phyloP scores from a whole-genome alignment of 2,329 filamentous ascomycete genomes.

The Conoideocrella luteorostrata region DNA sequence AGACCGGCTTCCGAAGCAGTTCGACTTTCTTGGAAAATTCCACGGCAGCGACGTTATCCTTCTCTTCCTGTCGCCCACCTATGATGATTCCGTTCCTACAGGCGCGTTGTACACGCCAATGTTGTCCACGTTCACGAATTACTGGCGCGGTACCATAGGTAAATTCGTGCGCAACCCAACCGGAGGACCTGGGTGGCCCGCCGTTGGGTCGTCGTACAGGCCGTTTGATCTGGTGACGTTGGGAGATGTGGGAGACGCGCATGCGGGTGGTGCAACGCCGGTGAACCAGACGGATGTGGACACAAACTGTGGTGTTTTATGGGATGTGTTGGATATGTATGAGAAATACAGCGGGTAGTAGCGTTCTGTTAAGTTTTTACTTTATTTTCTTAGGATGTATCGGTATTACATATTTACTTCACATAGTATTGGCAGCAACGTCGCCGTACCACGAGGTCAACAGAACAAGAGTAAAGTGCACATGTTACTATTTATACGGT shows the following conservation, averaged over 20 bases:
- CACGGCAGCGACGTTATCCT: constrained; percentile 19
- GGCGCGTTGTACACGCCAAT: constrained; percentile 12
- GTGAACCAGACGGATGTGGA: constrained; percentile 15
- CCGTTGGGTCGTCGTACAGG: constrained; percentile 15
- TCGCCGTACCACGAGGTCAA: too few species aligned
- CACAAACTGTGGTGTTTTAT: constrained; percentile 15
- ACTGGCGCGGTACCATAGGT: constrained; percentile 17
- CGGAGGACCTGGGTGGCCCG: constrained; percentile 19
- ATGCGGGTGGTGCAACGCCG: constrained; percentile 9
- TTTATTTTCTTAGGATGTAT: too few species aligned
- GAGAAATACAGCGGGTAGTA: too few species aligned
- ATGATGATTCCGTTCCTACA: constrained; percentile 4
- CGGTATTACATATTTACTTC: too few species aligned
- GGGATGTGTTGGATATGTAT: constrained; percentile 1
- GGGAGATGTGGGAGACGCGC: constrained; percentile 12
- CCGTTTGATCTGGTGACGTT: constrained; percentile 16
- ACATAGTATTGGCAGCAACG: too few species aligned
- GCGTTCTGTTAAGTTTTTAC: too few species aligned
- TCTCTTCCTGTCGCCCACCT: constrained; percentile 17
- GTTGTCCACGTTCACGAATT: constrained; percentile 17
- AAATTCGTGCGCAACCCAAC: constrained; percentile 18
- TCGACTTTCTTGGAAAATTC: constrained; percentile 19
- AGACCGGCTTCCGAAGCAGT: constrained; percentile 14
- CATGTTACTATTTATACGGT: too few species aligned
- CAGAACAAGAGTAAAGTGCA: too few species aligned